Conservation (phyloP, 208 protist species). For the Angomonas deanei region DNA sequence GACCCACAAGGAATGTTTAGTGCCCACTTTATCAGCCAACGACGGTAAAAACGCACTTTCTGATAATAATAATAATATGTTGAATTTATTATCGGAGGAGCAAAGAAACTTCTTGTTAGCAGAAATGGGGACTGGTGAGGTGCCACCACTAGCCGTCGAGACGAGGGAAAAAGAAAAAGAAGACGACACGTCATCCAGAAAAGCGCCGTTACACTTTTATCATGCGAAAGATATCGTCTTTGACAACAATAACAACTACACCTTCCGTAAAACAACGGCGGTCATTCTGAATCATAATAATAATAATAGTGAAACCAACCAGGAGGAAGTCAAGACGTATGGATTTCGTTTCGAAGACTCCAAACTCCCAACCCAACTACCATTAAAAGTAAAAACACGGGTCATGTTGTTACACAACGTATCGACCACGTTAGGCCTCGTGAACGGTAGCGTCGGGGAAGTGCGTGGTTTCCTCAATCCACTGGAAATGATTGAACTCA, state of each 20-base stretch:
- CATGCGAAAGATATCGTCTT: conserved; percentile 20
- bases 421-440: conserved; percentile 40
- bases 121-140: too few relatives aligned
- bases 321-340: neutral
- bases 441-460: conserved; percentile 66
- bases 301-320: neutral
- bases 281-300: too few relatives aligned
- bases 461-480: conserved; percentile 75
- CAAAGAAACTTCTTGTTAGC: too few relatives aligned
- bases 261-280: neutral
- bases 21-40: too few relatives aligned
- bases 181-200: conserved; percentile 1
- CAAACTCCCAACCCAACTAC: conserved; percentile 25
- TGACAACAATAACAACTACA: conserved; percentile 9
- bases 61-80: too few relatives aligned
- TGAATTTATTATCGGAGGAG: too few relatives aligned
- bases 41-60: too few relatives aligned
- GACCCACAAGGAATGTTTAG: neutral
- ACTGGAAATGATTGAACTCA: conserved; percentile 50
- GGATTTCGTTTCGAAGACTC: conserved; percentile 52
- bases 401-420: conserved; percentile 76
- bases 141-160: neutral
- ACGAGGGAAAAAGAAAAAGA: neutral
- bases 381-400: conserved; percentile 60
- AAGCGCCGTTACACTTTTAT: conserved; percentile 23